Base-by-base conservation (phyloP, 169 alveolate species). In the Toxoplasma gondii region DNA sequence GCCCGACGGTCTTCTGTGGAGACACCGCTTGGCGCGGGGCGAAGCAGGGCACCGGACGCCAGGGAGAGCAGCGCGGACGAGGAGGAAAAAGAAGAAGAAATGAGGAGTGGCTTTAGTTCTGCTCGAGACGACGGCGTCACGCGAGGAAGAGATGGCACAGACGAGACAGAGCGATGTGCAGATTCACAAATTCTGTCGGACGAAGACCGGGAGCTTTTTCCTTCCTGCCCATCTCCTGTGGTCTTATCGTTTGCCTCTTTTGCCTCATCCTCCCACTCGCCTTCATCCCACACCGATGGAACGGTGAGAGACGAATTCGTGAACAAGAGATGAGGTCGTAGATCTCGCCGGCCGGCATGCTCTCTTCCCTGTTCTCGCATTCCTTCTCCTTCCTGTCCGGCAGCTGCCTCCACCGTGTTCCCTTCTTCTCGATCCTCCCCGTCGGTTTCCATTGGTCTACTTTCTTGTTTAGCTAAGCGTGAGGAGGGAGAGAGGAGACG, bases 231-330 rank as follows among this genome's bases (percentile, higher is more conserved):
- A 19, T 9, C 34, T 64, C 78, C 27, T 64, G 10, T 17, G 58
- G 0, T 17, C 58, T 12, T 5, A 0, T 49, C 58, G 12, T 9
- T 17, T 17, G 24, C 12, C 78, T 64, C 34, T 31, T 64, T 9
- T 19, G 78, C 34, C 34, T 0, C 78, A 19, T 29, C 78, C 87
- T 78, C 45, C 45, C 45, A 27, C 43, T 27, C 29, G 87, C 45
- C 34, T 19, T 78, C 87, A 16, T 82, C 90, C 90, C 31, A 82
- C 36, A 24, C 36, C 36, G 90, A 82, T 0, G 90, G 90, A 12
- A 45, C 90, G 0, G 90, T 41, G 41, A 82, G 67, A 19, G 90
- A 36, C 70, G 90, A 82, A 41, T 82, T 82, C 38, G 90, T 82
- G 36, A 82, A 44, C 49, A 82, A 67, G 41, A 82, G 38, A 31